Conservation (phyloP, 1,284 basidiomycete species). For the Moesziomyces sp. region DNA sequence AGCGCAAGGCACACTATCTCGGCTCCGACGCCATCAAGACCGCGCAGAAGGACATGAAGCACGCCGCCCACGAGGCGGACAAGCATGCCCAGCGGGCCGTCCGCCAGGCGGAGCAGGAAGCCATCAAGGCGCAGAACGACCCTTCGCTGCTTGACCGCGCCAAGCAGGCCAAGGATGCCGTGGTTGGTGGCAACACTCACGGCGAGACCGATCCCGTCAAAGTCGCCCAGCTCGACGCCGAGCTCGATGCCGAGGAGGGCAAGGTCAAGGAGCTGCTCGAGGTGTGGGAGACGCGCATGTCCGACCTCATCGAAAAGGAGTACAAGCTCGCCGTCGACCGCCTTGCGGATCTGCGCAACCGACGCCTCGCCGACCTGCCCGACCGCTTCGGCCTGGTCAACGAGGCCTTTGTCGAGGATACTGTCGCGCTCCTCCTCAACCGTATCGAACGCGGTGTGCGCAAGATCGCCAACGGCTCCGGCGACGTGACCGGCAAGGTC, state of each 20-base stretch:
- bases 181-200: conserved; percentile 24
- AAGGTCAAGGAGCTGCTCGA: conserved; percentile 55
- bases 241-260: conserved; percentile 55
- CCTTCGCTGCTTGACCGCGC: conserved; percentile 50
- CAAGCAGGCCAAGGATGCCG: conserved; percentile 53
- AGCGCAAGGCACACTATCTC: conserved; percentile 52
- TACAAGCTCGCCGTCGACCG: conserved; percentile 53
- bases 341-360: conserved; percentile 51
- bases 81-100: conserved; percentile 39
- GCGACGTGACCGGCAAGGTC: conserved; percentile 19
- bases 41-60: conserved; percentile 40
- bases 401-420: conserved; percentile 57
- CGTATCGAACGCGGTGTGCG: conserved; percentile 49
- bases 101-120: conserved; percentile 48
- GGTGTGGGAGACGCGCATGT: conserved; percentile 56
- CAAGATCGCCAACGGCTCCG: conserved; percentile 36
- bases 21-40: conserved; percentile 49
- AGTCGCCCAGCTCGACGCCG: conserved; percentile 52
- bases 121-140: conserved; percentile 47
- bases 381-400: conserved; percentile 57
- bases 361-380: conserved; percentile 44
- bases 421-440: conserved; percentile 49
- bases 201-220: conserved; percentile 46
- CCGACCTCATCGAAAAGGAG: conserved; percentile 54
- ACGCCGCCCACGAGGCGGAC: conserved; percentile 28